Evolutionary conservation across 345 rosid genomes (phyloP).

Genomic region (Noccaea bulbosa): DNA sequence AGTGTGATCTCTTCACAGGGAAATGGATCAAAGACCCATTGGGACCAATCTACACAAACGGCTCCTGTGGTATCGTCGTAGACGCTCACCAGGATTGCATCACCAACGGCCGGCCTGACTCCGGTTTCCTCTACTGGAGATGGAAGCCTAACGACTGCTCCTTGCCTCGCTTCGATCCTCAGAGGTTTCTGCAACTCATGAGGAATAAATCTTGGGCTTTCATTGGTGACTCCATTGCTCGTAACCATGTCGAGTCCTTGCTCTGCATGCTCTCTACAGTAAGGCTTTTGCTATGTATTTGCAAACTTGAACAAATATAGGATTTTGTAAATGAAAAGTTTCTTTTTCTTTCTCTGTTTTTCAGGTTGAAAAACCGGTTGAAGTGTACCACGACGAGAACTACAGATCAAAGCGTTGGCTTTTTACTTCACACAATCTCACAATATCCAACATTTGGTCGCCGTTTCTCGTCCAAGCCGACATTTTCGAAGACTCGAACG

Average conservation of each 20-base stretch:
- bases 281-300: slow-evolving; percentile 20
- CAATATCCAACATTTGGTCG: slow-evolving; percentile 80
- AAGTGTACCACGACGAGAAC: slow-evolving; percentile 85
- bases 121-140: slow-evolving; percentile 81
- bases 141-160: slow-evolving; percentile 82
- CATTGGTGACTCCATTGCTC: slow-evolving; percentile 92
- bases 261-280: slow-evolving; percentile 84
- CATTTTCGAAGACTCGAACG: slow-evolving; percentile 80
- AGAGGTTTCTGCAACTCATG: slow-evolving; percentile 69
- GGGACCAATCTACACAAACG: slow-evolving; percentile 51
- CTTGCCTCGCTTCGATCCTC: slow-evolving; percentile 70
- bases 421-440: slow-evolving; percentile 69
- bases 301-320: background rate
- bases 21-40: slow-evolving; percentile 81
- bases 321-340: background rate
- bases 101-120: slow-evolving; percentile 86
- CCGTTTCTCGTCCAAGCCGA: slow-evolving; percentile 94
- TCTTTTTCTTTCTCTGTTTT: background rate
- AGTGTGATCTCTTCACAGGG: slow-evolving; percentile 81
- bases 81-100: slow-evolving; percentile 89
- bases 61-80: slow-evolving; percentile 42
- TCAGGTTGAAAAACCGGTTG: slow-evolving; percentile 78
- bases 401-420: slow-evolving; percentile 81
- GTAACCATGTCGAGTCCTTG: slow-evolving; percentile 90
- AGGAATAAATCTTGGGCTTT: slow-evolving; percentile 80